These are phyloP conservation scores for Hypoxylon sp. DNA, from an alignment of 2,329 filamentous ascomycete genomes.

Conservation along the genomic window DNA sequence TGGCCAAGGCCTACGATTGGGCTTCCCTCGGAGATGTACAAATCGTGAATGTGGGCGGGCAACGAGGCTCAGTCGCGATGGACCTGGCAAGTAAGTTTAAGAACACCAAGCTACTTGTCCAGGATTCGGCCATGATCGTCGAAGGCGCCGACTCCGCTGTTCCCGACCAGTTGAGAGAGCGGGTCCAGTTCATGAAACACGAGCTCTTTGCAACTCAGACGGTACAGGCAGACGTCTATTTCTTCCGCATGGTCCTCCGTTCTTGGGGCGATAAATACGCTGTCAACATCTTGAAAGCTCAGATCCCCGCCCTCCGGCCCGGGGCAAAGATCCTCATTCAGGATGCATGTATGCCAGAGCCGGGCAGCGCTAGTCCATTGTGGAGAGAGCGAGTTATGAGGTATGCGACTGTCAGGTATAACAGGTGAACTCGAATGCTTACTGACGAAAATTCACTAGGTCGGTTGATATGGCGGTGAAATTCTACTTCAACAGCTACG, in stretches of 20 bases:
- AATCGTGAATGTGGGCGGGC: slow-evolving; percentile 38
- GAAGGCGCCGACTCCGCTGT: slow-evolving; percentile 30
- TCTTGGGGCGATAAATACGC: slow-evolving; percentile 38
- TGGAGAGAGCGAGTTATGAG: slow-evolving; percentile 31
- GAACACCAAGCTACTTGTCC: slow-evolving; percentile 38
- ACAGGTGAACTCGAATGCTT: slow-evolving; percentile 12
- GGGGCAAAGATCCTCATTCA: slow-evolving; percentile 39
- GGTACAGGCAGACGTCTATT: slow-evolving; percentile 38
- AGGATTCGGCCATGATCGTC: slow-evolving; percentile 35
- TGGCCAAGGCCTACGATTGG: slow-evolving; percentile 40
- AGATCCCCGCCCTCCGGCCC: slow-evolving; percentile 37
- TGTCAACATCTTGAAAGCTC: slow-evolving; percentile 38
- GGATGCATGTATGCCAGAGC: slow-evolving; percentile 31
- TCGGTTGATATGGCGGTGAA: slow-evolving; percentile 25
- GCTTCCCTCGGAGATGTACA: slow-evolving; percentile 32
- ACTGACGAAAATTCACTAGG: slow-evolving; percentile 32
- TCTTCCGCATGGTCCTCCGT: slow-evolving; percentile 39
- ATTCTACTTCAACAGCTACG: slow-evolving; percentile 32
- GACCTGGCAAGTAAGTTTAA: slow-evolving; percentile 35
- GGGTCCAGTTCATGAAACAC: slow-evolving; percentile 37
- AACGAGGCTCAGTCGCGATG: slow-evolving; percentile 33
- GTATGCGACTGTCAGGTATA: slow-evolving; percentile 9
- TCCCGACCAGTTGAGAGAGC: slow-evolving; percentile 33
- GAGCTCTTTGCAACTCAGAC: slow-evolving; percentile 38
- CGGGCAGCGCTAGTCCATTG: slow-evolving; percentile 21